A percentile compares a stretch with the other conserved stretches of the same genome.
Evolutionary conservation across 1,139 yeast genomes (phyloP).

Genomic region (Eremothecium sinecaudum): DNA sequence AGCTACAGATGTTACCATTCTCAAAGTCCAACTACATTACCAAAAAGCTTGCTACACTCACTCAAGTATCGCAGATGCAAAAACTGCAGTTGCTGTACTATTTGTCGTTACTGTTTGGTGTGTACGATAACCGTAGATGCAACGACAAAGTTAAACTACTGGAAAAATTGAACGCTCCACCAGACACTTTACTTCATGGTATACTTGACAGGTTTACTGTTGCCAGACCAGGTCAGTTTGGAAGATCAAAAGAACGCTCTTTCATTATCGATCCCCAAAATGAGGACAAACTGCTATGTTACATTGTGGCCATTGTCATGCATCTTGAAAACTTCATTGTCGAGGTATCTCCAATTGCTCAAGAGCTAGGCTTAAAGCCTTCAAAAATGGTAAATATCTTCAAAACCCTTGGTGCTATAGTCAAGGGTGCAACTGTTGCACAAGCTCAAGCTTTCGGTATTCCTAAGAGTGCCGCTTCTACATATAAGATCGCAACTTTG

Average conservation of each 20-base stretch:
- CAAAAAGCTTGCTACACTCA: conserved; percentile 38
- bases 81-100: conserved; percentile 67
- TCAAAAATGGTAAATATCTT: conserved; percentile 59
- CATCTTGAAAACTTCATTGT: conserved; percentile 69
- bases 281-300: conserved; percentile 80
- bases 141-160: conserved; percentile 51
- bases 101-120: conserved; percentile 69
- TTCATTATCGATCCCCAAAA: conserved; percentile 75
- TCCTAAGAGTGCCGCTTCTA: conserved; percentile 51
- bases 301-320: conserved; percentile 60
- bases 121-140: conserved; percentile 63
- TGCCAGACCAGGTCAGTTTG: conserved; percentile 53
- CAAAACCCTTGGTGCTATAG: conserved; percentile 73
- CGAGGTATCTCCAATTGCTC: conserved; percentile 73
- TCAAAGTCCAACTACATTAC: conserved; percentile 46
- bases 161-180: conserved; percentile 56
- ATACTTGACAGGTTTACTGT: conserved; percentile 62
- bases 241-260: conserved; percentile 63
- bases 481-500: conserved; percentile 71
- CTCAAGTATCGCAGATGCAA: conserved; percentile 41
- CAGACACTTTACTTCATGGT: conserved; percentile 67
- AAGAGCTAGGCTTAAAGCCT: conserved; percentile 77
- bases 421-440: conserved; percentile 64
- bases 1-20: conserved; percentile 54
- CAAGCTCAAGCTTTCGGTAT: conserved; percentile 83